Percentiles rank a stretch among this genome's conserved stretches.
Evolutionary conservation across 306 rosid species (phyloP).

Genomic region (Glycine soja): DNA sequence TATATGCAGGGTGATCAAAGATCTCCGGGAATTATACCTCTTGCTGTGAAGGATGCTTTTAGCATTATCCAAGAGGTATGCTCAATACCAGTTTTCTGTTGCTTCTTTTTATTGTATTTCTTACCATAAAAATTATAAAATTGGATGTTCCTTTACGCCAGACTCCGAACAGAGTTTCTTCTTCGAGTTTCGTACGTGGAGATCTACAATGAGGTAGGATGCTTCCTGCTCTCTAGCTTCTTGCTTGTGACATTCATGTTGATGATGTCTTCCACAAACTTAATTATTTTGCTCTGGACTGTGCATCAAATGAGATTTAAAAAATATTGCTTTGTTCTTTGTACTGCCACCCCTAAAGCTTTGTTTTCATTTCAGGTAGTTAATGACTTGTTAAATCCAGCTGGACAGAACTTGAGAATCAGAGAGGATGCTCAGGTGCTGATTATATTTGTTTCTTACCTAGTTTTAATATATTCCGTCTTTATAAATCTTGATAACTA

Average conservation of each 20-base stretch:
- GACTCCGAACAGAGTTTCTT: conserved; percentile 96
- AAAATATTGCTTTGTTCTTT: conserved; percentile 40
- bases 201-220: conserved; percentile 93
- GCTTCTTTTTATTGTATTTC: conserved; percentile 44
- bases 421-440: conserved; percentile 98
- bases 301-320: conserved; percentile 46
- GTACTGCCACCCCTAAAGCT: conserved; percentile 15
- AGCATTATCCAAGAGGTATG: conserved; percentile 99
- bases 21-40: conserved; percentile 98
- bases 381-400: conserved; percentile 94
- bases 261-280: conserved; percentile 35
- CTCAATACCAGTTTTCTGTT: conserved; percentile 6
- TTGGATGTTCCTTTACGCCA: conserved; percentile 53
- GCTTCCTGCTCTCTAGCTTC: conserved; percentile 36
- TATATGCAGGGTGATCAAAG: conserved; percentile 95
- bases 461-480: conserved; percentile 8
- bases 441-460: conserved; percentile 27
- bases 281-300: conserved; percentile 22
- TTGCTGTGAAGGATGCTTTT: conserved; percentile 98
- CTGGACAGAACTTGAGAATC: conserved; percentile 96
- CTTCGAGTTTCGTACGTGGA: conserved; percentile 96
- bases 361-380: conserved; percentile 76
- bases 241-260: conserved; percentile 37
- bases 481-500: conserved; percentile 30
- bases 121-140: conserved; percentile 33